A percentile compares a stretch with the other conserved stretches of the same genome.
phyloP scores from a whole-genome alignment of 306 rosid genomes.

The Pterocarpus macrocarpus region DNA sequence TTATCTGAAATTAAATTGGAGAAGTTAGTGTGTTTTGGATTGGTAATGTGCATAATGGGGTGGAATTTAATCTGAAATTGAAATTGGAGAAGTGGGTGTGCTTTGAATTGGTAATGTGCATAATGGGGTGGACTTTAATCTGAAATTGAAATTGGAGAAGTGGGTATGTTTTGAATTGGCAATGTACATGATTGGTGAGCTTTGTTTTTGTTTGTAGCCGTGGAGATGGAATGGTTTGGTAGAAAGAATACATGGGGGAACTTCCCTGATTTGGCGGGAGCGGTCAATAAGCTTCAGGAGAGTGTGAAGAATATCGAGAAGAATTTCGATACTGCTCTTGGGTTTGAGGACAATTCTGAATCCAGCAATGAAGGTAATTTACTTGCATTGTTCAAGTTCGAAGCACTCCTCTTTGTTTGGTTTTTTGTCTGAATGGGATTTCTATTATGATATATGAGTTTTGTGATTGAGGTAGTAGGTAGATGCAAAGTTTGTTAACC shows the following conservation, averaged over 20 bases:
- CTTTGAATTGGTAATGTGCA: neutral
- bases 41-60: neutral
- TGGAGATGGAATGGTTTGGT: constrained; percentile 93
- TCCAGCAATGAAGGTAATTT: constrained; percentile 85
- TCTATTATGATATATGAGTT: constrained; percentile 18
- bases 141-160: neutral
- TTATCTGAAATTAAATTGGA: constrained; percentile 21
- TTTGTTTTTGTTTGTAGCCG: constrained; percentile 42
- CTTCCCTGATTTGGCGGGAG: constrained; percentile 96
- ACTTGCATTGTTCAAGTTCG: constrained; percentile 28
- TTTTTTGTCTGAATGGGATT: constrained; percentile 8
- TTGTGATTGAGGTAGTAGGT: constrained; percentile 24
- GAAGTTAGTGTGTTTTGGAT: neutral
- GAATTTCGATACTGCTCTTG: constrained; percentile 95
- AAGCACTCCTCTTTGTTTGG: constrained; percentile 3
- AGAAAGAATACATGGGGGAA: constrained; percentile 81
- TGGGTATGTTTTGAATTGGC: neutral
- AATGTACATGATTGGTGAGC: neutral
- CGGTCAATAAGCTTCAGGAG: constrained; percentile 98
- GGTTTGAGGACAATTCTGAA: constrained; percentile 78
- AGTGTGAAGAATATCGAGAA: constrained; percentile 98
- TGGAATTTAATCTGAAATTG: neutral
- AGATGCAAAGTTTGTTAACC: constrained; percentile 19
- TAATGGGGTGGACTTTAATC: neutral
- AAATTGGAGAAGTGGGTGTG: neutral